Evolutionary conservation across 2,329 filamentous ascomycete species (phyloP).

Genomic region (Ceratocystis cubensis): DNA sequence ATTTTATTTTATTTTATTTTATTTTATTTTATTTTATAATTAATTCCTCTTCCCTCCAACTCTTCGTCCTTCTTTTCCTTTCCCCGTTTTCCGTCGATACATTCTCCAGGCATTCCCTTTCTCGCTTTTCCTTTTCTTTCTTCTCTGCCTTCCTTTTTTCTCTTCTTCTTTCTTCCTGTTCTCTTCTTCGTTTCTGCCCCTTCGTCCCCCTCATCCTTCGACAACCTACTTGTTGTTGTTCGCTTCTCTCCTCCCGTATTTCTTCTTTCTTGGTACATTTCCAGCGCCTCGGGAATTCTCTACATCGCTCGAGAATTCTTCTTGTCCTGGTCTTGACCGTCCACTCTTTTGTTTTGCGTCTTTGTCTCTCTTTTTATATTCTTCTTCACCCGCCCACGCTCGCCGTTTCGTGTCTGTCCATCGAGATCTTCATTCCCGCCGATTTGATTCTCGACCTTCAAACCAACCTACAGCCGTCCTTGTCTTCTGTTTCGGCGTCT

Average conservation of each 20-base stretch:
- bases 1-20: constrained; percentile 1
- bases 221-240: constrained; percentile 26
- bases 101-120: constrained; percentile 8
- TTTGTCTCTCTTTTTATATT: constrained; percentile 16
- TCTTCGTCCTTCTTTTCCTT: constrained; percentile 1
- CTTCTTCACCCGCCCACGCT: constrained; percentile 17
- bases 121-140: background rate
- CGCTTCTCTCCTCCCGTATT: constrained; percentile 21
- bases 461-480: background rate
- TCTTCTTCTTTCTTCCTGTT: constrained; percentile 12
- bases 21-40: constrained; percentile 12
- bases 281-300: constrained; percentile 31
- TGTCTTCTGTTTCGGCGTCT: background rate
- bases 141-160: background rate
- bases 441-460: constrained; percentile 2
- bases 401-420: constrained; percentile 9
- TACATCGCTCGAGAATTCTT: constrained; percentile 34
- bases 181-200: constrained; percentile 19
- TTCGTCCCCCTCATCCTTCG: constrained; percentile 25
- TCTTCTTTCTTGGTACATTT: constrained; percentile 29
- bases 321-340: constrained; percentile 33
- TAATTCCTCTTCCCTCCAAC: constrained; percentile 1
- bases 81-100: background rate
- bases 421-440: constrained; percentile 4
- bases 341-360: constrained; percentile 25